Evolutionary conservation across 192 early-diverging fungal species (phyloP), one percentile per base, ranked within the genome.

Genomic region (Chytriomyces sp.): DNA sequence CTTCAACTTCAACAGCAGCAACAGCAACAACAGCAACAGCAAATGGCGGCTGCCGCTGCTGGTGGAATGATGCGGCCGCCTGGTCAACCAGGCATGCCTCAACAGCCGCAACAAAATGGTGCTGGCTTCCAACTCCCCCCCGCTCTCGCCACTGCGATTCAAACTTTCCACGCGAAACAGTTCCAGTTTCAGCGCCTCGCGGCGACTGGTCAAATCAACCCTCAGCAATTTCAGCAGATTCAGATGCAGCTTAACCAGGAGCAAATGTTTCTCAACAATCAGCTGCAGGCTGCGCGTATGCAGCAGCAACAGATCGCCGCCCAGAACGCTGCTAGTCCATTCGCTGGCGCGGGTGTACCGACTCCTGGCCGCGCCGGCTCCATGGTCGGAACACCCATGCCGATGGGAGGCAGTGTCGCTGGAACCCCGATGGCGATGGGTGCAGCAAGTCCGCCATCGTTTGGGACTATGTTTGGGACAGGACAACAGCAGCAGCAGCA

Each of bases 151-250:
- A 25, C 17, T 49, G 40, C 40, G 19, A 64, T 64, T 49, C 63
- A 64, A 39, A 52, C 22, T 28, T 64, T 64, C 17, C 63, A 64
- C 44, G 31, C n/a, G 6, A 64, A 64, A 49, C 63, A 64, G 28
- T 40, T 52, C 17, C 63, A 64, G 26, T 31, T 64, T 32, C 63
- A 64, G 12, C 28, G 59, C 12, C 17, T 61, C n/a, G 22, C 63
- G 25, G 26, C 22, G 14, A 14, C 22, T 4, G 25, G 30, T 28
- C 63, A 64, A 49, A 44, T 64, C 8, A 64, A 14, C 19, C 56
- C 67, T n/a, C 67, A 70, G 30, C 67, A 70, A 28, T 61, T 59
- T 36, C 67, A 70, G 19, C 54, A 62, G 2, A 62, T 70, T 32
- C 67, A 70, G 49, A 28, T 59, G 26, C 67, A 70, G 38, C 6